A percentile compares a stretch with the other conserved stretches of the same genome.
Conservation (phyloP, 2,329 filamentous ascomycete genomes). For the Fusarium sp. region DNA sequence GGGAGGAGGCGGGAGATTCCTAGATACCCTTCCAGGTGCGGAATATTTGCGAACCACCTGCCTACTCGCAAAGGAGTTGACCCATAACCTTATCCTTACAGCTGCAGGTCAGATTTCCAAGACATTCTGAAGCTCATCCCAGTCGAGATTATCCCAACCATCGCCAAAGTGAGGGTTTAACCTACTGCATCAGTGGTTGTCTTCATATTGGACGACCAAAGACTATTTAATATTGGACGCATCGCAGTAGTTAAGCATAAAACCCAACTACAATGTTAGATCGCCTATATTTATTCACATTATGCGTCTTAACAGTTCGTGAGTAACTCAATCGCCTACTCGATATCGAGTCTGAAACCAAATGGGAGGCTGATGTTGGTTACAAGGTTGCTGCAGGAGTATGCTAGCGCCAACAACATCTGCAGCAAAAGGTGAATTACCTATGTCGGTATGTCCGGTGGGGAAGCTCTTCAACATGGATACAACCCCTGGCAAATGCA, state of each 20-base stretch:
- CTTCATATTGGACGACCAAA: neutral
- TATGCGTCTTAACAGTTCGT: neutral
- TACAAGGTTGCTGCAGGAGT: neutral
- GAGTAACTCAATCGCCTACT: neutral
- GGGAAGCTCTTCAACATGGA: neutral
- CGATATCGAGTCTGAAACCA: neutral
- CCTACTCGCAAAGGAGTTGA: neutral
- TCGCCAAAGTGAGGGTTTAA: neutral
- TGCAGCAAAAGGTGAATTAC: neutral
- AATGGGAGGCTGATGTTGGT: slow-evolving; percentile 14
- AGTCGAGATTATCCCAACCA: neutral
- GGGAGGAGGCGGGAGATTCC: neutral
- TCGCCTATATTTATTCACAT: neutral
- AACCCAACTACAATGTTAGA: neutral
- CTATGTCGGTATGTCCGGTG: neutral
- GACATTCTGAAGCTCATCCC: neutral
- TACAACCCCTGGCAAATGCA: neutral
- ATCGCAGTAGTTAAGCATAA: neutral
- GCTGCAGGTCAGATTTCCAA: slow-evolving; percentile 6
- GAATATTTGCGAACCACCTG: neutral
- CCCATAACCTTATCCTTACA: neutral
- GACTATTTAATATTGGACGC: neutral
- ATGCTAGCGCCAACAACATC: slow-evolving; percentile 34
- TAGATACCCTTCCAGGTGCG: neutral
- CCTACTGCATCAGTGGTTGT: neutral